Evolutionary conservation across 495 filamentous ascomycete species (phyloP), one percentile per base, ranked within the genome.

Genomic region (Darksidea phi): DNA sequence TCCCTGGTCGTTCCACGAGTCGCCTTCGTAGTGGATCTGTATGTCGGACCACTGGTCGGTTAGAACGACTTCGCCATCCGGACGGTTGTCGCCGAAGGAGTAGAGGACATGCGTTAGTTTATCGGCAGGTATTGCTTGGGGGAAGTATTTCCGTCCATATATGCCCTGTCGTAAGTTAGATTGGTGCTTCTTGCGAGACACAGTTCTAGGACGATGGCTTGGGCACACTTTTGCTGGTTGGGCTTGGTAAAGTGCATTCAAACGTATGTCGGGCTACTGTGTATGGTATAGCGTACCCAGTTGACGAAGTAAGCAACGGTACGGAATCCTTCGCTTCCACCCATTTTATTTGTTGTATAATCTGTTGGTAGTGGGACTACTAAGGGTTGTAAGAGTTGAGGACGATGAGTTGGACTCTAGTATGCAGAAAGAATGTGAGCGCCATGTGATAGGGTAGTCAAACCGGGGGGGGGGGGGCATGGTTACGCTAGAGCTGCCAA

Each of bases 51-150:
- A 96, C 26, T 80, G 71, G 73, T 96, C 91, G 0, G 90, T 91
- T 34, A 95, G 73, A n/a, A 59, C n/a, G 15, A 38, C 36, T 21
- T 21, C 20, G 36, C 75, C 80, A 60, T 65, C 81, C 12, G 93
- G 88, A 0, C 80, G 82, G 37, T 95, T 81, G 68, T 95, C 91
- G 43, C 88, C 91, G 71, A 96, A 96, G 25, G 92, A 82, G 67
- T 96, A 98, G 15, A 97, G 83, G 4, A 97, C 77, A 75, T 98
- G 94, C 0, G 93, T 98, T 28, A 98, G 78, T 53, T 95, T 89
- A 43, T 90, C 83, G 6, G 85, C 88, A 1, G 92, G 93, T 15
- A 98, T 77, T 71, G 96, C 88, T 64, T 95, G 89, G 0, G 92
- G 91, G 37, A 87, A 82, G 73, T 95, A 87, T 62, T 91, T 84